phyloP scores from a whole-genome alignment of 768 basidiomycete species.

The Lactarius sp. region DNA sequence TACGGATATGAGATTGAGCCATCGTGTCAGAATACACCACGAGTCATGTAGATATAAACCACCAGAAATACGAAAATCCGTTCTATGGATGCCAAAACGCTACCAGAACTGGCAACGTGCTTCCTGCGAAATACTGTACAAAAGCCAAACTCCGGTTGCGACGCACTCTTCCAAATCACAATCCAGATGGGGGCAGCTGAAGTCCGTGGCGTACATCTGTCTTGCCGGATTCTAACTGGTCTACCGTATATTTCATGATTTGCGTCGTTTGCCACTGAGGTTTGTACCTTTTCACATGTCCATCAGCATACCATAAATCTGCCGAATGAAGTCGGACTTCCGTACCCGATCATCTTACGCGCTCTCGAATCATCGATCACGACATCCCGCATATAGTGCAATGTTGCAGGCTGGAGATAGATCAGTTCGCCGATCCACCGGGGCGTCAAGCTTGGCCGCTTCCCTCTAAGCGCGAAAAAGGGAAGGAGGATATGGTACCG shows the following conservation, averaged over 20 bases:
- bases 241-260: slow-evolving; percentile 34
- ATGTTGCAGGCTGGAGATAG: slow-evolving; percentile 34
- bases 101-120: neutral
- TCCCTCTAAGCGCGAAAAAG: slow-evolving; percentile 23
- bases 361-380: slow-evolving; percentile 36
- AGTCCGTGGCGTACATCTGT: slow-evolving; percentile 17
- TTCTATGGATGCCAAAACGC: neutral
- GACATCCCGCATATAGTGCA: slow-evolving; percentile 32
- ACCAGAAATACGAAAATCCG: neutral
- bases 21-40: neutral
- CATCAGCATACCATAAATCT: slow-evolving; percentile 5
- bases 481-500: slow-evolving; percentile 32
- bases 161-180: neutral
- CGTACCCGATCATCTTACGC: slow-evolving; percentile 32
- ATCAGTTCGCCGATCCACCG: slow-evolving; percentile 33
- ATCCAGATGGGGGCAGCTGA: neutral
- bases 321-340: neutral
- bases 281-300: slow-evolving; percentile 24
- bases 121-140: too few species aligned
- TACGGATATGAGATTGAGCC: neutral
- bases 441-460: slow-evolving; percentile 29
- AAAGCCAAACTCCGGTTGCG: too few species aligned
- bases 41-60: neutral
- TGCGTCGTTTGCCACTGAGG: slow-evolving; percentile 34
- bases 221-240: slow-evolving; percentile 32